Evolutionary conservation across 176 grass and related monocot genomes (phyloP).

Genomic region (Eleusine indica): DNA sequence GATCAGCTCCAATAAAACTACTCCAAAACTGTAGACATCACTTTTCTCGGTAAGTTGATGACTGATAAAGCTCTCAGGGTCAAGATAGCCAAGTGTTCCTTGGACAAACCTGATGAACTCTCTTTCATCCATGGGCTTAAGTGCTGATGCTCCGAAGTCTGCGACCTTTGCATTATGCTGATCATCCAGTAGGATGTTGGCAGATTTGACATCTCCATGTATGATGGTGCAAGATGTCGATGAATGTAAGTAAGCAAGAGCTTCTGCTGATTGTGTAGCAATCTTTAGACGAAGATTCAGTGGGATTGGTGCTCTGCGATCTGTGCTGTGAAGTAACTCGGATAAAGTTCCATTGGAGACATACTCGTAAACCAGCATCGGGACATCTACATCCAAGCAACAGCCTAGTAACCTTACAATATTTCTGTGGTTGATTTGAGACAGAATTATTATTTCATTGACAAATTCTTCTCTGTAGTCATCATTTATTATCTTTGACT

Average conservation of each 20-base stretch:
- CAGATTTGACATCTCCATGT: slow-evolving; percentile 56
- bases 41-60: slow-evolving; percentile 71
- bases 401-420: slow-evolving; percentile 54
- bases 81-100: slow-evolving; percentile 76
- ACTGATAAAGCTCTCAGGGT: slow-evolving; percentile 65
- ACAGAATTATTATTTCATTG: slow-evolving; percentile 64
- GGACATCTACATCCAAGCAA: slow-evolving; percentile 54
- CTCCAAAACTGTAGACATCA: slow-evolving; percentile 73
- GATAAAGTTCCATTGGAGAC: slow-evolving; percentile 44
- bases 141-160: slow-evolving; percentile 66
- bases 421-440: slow-evolving; percentile 61
- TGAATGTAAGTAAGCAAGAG: slow-evolving; percentile 51
- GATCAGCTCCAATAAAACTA: slow-evolving; percentile 70
- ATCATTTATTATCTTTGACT: slow-evolving; percentile 43
- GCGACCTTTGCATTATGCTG: slow-evolving; percentile 48
- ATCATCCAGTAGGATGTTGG: slow-evolving; percentile 53
- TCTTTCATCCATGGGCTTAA: slow-evolving; percentile 48
- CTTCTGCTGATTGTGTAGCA: slow-evolving; percentile 43
- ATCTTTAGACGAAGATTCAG: slow-evolving; percentile 48
- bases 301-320: not conserved
- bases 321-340: slow-evolving; percentile 45
- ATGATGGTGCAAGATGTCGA: slow-evolving; percentile 44
- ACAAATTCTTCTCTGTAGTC: slow-evolving; percentile 50
- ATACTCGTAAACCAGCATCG: slow-evolving; percentile 54
- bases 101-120: slow-evolving; percentile 69